Conservation (phyloP, 192 early-diverging fungal genomes). For the Lunasporangiospora selenospora region DNA sequence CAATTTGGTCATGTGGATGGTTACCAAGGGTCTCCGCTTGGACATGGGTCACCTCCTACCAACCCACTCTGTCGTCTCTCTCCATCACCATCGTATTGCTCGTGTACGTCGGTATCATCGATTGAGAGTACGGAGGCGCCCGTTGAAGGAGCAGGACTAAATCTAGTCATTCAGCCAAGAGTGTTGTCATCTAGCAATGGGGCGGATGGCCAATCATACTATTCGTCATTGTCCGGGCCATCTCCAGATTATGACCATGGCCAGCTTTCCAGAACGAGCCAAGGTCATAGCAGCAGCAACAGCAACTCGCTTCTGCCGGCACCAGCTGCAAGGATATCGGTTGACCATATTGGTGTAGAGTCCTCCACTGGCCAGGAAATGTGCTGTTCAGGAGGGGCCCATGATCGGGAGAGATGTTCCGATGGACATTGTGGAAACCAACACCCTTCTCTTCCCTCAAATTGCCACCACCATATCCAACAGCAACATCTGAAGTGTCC, state of each 20-base stretch:
- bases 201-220: conserved; percentile 2
- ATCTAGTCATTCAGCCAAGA: not conserved
- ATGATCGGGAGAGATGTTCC: too few species aligned
- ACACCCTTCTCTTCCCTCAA: too few species aligned
- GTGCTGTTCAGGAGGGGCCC: too few species aligned
- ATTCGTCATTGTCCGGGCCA: conserved; percentile 12
- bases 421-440: too few species aligned
- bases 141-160: too few species aligned
- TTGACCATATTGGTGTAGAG: conserved; percentile 17
- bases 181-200: not conserved
- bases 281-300: too few species aligned
- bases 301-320: conserved; percentile 29
- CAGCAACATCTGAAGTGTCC: too few species aligned
- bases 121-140: conserved; percentile 1
- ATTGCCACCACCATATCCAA: too few species aligned
- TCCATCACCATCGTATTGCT: conserved; percentile 26
- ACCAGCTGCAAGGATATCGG: conserved; percentile 27
- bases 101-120: conserved; percentile 8
- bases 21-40: too few species aligned
- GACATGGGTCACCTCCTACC: conserved; percentile 1
- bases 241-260: not conserved
- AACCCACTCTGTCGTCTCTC: conserved; percentile 17
- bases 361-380: too few species aligned
- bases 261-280: not conserved
- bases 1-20: too few species aligned